These are phyloP conservation scores for Saturnispora zaruensis DNA, from an alignment of 805 yeast genomes.

Conservation along the genomic window DNA sequence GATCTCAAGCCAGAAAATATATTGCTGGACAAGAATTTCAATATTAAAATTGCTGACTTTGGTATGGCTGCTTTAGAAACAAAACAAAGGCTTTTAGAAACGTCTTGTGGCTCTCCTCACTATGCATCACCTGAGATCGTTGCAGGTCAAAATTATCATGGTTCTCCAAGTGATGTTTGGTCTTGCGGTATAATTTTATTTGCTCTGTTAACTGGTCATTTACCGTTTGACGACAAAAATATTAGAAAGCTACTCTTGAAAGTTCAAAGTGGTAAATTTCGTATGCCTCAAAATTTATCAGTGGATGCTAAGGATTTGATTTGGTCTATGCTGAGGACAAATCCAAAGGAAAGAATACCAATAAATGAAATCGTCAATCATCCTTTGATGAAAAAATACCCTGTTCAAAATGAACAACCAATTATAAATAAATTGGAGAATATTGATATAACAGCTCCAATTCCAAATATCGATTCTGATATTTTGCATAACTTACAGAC, in stretches of 20 bases:
- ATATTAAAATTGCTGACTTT: conserved; percentile 75
- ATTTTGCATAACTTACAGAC: conserved; percentile 47
- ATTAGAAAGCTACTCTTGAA: conserved; percentile 61
- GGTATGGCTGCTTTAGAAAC: conserved; percentile 86
- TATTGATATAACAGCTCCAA: conserved; percentile 21
- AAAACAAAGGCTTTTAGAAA: conserved; percentile 60
- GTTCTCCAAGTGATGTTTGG: conserved; percentile 83
- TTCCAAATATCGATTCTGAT: conserved; percentile 35
- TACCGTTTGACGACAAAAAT: conserved; percentile 79
- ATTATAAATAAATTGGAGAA: conserved; percentile 18
- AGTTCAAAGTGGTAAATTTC: conserved; percentile 68
- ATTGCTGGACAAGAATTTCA: conserved; percentile 52
- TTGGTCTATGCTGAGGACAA: conserved; percentile 53
- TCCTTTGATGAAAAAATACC: conserved; percentile 45
- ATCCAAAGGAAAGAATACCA: conserved; percentile 63
- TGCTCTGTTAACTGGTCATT: conserved; percentile 70
- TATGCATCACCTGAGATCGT: conserved; percentile 87
- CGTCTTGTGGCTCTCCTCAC: conserved; percentile 84
- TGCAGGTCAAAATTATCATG: conserved; percentile 68
- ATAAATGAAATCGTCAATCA: conserved; percentile 58
- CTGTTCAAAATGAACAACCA: conserved; percentile 30
- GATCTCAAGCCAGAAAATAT: conserved; percentile 79
- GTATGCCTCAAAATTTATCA: conserved; percentile 59
- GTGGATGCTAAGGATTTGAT: conserved; percentile 62
- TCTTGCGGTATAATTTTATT: conserved; percentile 78